phyloP scores from a whole-genome alignment of 805 yeast species.

The Lachancea waltii region DNA sequence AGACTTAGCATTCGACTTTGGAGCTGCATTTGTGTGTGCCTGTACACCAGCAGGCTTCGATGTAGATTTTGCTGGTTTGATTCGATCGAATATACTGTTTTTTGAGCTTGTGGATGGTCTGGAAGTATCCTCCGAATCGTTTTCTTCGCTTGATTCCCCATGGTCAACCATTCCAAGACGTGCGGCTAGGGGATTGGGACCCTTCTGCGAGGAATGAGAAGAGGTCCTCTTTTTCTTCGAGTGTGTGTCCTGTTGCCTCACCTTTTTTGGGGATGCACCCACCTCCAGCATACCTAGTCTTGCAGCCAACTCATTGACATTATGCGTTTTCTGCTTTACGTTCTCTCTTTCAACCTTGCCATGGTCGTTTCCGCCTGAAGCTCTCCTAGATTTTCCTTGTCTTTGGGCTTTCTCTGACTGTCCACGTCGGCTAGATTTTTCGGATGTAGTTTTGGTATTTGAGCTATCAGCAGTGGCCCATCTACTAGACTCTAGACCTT shows the following conservation, averaged over 20 bases:
- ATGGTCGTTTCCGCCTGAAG: background rate
- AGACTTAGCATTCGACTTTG: no score
- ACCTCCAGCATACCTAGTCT: slow-evolving; percentile 6
- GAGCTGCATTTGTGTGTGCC: background rate
- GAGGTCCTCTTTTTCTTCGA: background rate
- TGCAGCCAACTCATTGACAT: slow-evolving; percentile 5
- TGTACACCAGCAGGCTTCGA: background rate
- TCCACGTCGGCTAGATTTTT: no score
- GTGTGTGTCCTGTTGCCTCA: background rate
- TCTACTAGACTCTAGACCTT: slow-evolving; percentile 1
- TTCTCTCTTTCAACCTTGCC: no score
- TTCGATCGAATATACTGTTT: slow-evolving; percentile 8
- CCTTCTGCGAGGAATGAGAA: background rate
- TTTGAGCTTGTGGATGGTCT: slow-evolving; percentile 11
- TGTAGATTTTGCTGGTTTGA: slow-evolving; percentile 1
- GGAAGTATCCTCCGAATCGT: slow-evolving; percentile 8
- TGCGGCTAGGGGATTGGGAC: slow-evolving; percentile 8
- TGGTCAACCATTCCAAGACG: slow-evolving; percentile 6
- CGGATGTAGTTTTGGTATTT: background rate
- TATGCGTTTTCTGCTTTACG: slow-evolving; percentile 1
- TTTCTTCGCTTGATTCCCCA: slow-evolving; percentile 5
- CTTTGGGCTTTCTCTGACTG: background rate
- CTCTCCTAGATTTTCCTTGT: background rate
- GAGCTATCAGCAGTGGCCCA: background rate
- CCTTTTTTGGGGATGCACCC: background rate